Conservation (phyloP, 2,329 filamentous ascomycete genomes). For the Fusarium fracticaudum region DNA sequence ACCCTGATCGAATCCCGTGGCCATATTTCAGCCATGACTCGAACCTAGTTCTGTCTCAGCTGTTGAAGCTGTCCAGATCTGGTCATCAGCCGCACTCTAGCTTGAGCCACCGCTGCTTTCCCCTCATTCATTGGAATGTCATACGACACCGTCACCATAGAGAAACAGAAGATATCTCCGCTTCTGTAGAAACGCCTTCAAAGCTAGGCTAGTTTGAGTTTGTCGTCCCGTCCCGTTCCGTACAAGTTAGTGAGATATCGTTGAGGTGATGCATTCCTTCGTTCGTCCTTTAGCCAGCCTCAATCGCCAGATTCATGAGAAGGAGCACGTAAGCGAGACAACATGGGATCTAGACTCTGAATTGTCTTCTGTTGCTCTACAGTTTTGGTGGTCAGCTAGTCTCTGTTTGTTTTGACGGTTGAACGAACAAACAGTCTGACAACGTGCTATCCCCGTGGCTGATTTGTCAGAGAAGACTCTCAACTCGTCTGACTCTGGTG, state of each 20-base stretch:
- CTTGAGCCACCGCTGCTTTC: background rate
- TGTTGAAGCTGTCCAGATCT: background rate
- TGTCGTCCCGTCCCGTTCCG: background rate
- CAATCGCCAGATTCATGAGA: background rate
- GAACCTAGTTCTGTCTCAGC: background rate
- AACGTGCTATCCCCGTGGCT: background rate
- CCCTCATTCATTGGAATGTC: background rate
- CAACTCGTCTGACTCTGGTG: background rate
- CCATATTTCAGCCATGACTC: background rate
- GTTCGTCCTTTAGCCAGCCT: background rate
- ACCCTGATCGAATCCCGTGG: background rate
- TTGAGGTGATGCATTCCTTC: background rate
- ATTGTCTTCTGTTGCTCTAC: rapidly evolving
- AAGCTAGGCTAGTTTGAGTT: background rate
- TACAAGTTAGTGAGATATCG: background rate
- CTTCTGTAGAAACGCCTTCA: background rate
- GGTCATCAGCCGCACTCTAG: background rate
- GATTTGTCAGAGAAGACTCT: background rate
- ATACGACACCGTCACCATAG: background rate
- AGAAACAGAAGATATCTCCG: background rate
- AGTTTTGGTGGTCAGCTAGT: too few relatives aligned
- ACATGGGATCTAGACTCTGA: background rate
- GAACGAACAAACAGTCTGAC: background rate
- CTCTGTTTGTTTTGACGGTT: background rate
- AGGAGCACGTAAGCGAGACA: background rate